phyloP scores from a whole-genome alignment of 2,329 filamentous ascomycete genomes.

The Lanzia echinophila region DNA sequence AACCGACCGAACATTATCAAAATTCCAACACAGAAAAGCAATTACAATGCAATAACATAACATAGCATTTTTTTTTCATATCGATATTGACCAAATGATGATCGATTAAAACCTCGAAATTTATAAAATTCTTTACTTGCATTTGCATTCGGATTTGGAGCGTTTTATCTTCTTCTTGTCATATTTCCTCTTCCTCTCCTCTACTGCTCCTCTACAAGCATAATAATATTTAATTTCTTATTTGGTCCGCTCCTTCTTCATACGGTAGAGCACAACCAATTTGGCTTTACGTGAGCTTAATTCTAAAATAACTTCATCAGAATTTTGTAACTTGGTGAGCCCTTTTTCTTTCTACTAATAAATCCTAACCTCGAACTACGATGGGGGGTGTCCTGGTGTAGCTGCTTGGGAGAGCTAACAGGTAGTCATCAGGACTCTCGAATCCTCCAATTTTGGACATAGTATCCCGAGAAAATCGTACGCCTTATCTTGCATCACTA shows the following conservation, averaged over 20 bases:
- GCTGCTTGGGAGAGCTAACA: background rate
- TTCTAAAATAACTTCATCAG: too few species aligned
- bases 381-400: too few species aligned
- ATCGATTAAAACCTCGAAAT: background rate
- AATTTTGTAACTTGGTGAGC: background rate
- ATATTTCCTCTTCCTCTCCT: background rate
- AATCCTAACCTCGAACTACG: too few species aligned
- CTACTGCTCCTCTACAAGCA: background rate
- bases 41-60: background rate
- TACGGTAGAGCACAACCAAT: too few species aligned
- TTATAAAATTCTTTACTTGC: background rate
- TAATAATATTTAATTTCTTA: background rate
- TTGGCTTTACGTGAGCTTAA: too few species aligned
- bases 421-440: background rate
- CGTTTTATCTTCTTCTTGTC: background rate
- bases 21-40: background rate
- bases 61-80: background rate
- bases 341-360: background rate
- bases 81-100: background rate
- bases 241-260: too few species aligned
- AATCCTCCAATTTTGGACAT: conserved; percentile 3
- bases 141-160: background rate
- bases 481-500: conserved; percentile 1
- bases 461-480: background rate
- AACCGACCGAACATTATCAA: conserved; percentile 9